Percentiles rank a stretch among this genome's conserved stretches.
Conservation (phyloP, 1,284 basidiomycete genomes). For the Crucibulum parvulum region DNA sequence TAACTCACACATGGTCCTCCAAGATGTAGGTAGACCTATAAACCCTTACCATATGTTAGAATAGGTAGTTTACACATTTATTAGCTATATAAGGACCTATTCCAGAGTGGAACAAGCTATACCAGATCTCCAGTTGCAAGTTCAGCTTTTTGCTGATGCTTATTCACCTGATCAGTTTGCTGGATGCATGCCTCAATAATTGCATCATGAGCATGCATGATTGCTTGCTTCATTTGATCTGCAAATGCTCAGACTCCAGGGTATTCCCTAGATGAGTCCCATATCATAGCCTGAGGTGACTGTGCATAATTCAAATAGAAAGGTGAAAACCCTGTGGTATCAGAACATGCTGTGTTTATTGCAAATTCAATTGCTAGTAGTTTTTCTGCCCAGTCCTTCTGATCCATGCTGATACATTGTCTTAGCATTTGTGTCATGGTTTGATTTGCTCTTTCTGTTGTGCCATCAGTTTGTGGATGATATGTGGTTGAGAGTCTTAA, state of each 20-base stretch:
- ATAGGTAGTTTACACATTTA: too few species aligned
- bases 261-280: constrained; percentile 15
- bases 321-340: constrained; percentile 32
- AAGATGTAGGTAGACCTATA: too few species aligned
- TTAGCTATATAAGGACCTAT: too few species aligned
- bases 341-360: constrained; percentile 20
- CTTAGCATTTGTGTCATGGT: constrained; percentile 2
- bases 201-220: constrained; percentile 40
- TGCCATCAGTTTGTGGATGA: neutral
- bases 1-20: too few species aligned
- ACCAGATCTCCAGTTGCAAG: neutral
- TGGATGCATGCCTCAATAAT: constrained; percentile 34
- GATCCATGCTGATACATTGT: neutral
- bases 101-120: too few species aligned
- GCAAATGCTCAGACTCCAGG: constrained; percentile 33
- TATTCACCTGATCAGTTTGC: constrained; percentile 22
- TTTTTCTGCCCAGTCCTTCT: constrained; percentile 3
- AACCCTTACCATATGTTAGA: too few species aligned
- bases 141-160: neutral
- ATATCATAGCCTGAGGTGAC: constrained; percentile 16
- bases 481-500: too few species aligned
- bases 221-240: constrained; percentile 22
- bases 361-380: constrained; percentile 5
- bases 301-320: constrained; percentile 39
- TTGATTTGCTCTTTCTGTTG: constrained; percentile 1